A percentile compares a stretch with the other conserved stretches of the same genome.
Evolutionary conservation across 2,329 filamentous ascomycete genomes (phyloP).

Genomic region (Juglanconis sp.): DNA sequence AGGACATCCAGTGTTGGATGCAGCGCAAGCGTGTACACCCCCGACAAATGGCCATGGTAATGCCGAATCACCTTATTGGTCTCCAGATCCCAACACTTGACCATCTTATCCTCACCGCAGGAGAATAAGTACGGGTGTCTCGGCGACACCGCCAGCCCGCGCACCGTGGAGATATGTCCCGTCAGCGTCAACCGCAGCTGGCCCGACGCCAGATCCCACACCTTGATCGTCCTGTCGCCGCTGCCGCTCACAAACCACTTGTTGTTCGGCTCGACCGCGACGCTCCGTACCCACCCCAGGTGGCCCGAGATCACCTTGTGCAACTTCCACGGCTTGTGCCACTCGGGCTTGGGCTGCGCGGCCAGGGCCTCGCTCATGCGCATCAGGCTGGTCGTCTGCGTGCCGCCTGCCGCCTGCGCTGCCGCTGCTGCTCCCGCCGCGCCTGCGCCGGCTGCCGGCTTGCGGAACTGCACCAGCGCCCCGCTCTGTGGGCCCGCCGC

Average conservation of each 20-base stretch:
- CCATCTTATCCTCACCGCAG: conserved; percentile 99
- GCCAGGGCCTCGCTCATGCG: conserved; percentile 27
- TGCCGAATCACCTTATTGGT: conserved; percentile 99
- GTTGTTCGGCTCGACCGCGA: conserved; percentile 93
- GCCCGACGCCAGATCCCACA: conserved; percentile 93
- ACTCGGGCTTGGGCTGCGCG: conserved; percentile 70
- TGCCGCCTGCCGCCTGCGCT: conserved; percentile 26
- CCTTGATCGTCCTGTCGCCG: conserved; percentile 95
- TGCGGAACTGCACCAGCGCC: conserved; percentile 33
- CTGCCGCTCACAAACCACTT: conserved; percentile 97
- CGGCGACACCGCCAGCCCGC: conserved; percentile 86
- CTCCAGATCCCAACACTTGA: conserved; percentile 99
- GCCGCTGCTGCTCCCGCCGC: conserved; percentile 21
- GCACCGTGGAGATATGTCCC: conserved; percentile 89
- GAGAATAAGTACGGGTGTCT: conserved; percentile 96
- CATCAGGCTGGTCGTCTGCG: conserved; percentile 34
- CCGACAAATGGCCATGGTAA: conserved; percentile 94
- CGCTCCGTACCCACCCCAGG: conserved; percentile 84
- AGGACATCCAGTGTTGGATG: conserved; percentile 94
- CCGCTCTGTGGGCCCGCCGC: conserved; percentile 27
- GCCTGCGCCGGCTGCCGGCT: conserved; percentile 21
- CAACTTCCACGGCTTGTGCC: conserved; percentile 98
- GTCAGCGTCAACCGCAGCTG: conserved; percentile 82
- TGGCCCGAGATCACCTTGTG: conserved; percentile 97
- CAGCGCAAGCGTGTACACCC: conserved; percentile 89